A percentile compares a stretch with the other conserved stretches of the same genome.
phyloP scores from a whole-genome alignment of 2,329 filamentous ascomycete species.

The Ploettnerulaceae sp. region DNA sequence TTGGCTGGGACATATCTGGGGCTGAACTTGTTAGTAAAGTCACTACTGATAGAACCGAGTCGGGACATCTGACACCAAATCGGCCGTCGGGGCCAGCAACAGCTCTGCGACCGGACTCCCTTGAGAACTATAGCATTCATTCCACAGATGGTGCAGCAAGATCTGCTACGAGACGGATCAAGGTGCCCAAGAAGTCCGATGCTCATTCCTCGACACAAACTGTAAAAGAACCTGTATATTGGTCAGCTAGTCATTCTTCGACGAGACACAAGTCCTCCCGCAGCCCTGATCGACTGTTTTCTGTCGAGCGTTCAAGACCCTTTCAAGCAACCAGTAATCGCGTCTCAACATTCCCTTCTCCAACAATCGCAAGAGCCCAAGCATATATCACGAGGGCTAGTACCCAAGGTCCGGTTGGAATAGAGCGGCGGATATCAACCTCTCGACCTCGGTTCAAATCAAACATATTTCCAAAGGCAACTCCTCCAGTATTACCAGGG shows the following conservation, averaged over 20 bases:
- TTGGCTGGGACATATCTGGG: conserved; percentile 21
- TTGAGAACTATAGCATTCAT: conserved; percentile 6
- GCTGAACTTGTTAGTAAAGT: conserved; percentile 14
- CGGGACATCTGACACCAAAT: not conserved
- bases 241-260: conserved; percentile 11
- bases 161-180: conserved; percentile 12
- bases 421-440: conserved; percentile 5
- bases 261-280: conserved; percentile 1
- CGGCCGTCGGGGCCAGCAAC: not conserved
- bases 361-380: conserved; percentile 1
- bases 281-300: conserved; percentile 6
- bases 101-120: not conserved
- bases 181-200: conserved; percentile 6
- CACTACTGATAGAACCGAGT: conserved; percentile 6
- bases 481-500: not conserved
- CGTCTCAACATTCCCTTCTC: not conserved
- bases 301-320: conserved; percentile 10
- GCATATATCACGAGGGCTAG: conserved; percentile 24
- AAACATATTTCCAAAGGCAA: not conserved
- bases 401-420: conserved; percentile 8
- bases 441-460: not conserved
- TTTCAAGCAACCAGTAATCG: conserved; percentile 17
- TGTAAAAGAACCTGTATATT: conserved; percentile 22
- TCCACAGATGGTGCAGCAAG: conserved; percentile 23
- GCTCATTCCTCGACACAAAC: conserved; percentile 24